phyloP scores from a whole-genome alignment of 441 rosid species.

The Adansonia rubrostipa region DNA sequence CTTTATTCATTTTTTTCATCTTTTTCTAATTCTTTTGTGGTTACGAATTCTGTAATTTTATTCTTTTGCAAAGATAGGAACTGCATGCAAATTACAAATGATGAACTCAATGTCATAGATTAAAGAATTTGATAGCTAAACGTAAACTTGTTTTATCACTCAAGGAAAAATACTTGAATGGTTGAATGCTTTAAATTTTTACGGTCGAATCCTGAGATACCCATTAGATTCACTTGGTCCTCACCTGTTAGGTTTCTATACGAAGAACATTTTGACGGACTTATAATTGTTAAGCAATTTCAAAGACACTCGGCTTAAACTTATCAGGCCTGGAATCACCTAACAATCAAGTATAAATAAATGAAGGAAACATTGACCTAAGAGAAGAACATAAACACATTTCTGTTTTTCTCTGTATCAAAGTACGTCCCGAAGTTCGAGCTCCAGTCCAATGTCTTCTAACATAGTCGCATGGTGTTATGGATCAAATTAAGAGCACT shows the following conservation, averaged over 20 bases:
- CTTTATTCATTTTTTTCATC: not conserved
- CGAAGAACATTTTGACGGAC: not conserved
- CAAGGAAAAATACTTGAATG: not conserved
- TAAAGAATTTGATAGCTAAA: not conserved
- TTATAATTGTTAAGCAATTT: not conserved
- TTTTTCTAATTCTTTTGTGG: not conserved
- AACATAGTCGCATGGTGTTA: too few relatives aligned
- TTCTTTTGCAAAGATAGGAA: constrained; percentile 7
- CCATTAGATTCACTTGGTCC: not conserved
- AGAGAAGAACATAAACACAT: too few relatives aligned
- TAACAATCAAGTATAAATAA: too few relatives aligned
- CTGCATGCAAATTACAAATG: not conserved
- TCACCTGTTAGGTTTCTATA: not conserved
- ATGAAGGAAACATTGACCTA: too few relatives aligned
- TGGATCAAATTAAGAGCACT: too few relatives aligned
- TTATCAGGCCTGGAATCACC: too few relatives aligned
- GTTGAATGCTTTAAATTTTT: not conserved
- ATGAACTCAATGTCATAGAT: not conserved
- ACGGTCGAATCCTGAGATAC: not conserved
- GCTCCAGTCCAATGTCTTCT: too few relatives aligned
- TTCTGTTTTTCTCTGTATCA: too few relatives aligned
- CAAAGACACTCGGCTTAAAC: not conserved
- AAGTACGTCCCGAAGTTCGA: too few relatives aligned
- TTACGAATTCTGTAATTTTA: not conserved
- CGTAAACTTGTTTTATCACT: not conserved